Evolutionary conservation across 2,329 filamentous ascomycete species (phyloP), one percentile per base, ranked within the genome.

Genomic region (Talaromyces sp.): DNA sequence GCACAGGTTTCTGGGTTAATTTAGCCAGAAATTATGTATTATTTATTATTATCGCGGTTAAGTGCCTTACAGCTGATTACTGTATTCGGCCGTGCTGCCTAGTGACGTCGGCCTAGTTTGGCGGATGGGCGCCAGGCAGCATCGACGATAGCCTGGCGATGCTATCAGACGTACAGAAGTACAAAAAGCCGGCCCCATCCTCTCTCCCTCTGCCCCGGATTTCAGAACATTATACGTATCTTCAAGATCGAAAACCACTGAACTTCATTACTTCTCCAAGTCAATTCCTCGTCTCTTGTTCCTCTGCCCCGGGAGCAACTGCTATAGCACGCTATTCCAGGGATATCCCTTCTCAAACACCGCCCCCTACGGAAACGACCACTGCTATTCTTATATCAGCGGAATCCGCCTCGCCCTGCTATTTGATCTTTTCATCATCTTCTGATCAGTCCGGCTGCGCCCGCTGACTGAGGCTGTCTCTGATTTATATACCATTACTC

Each of bases 401-500:
- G 10, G 43, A 21, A 11, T 46, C 43, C 9, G 43, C 43, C 43
- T 46, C 14, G 43, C 24, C 43, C 19, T 46, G 17, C 9, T 46
- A 46, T 21, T 46, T 24, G 21, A 19, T 11, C 11, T 46, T 24
- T 46, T 24, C 17, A 10, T n/a, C 7, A 11, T 29, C 14, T 38
- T 41, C 32, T 26, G 43, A 55, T 50, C 46, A 52, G 59, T 32
- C 58, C 56, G 59, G 59, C 59, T 60, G 59, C 38, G 59, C 59
- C 59, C 58, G 57, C 58, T 57, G 56, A 17, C 2, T 31, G 29
- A 46, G 43, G n/a, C 17, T 24, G 43, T 46, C 19, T 24, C n/a
- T 29, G 38, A 32, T 49, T 35, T 35, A 24, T 32, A 50, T 24
- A 27, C 26, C 26, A 27, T 32, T 32, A 54, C 51, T 11, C 32